A percentile compares a stretch with the other conserved stretches of the same genome.
These are phyloP conservation scores for Rhizopogon hawkerae DNA, from an alignment of 1,284 basidiomycete species.

Conservation along the genomic window DNA sequence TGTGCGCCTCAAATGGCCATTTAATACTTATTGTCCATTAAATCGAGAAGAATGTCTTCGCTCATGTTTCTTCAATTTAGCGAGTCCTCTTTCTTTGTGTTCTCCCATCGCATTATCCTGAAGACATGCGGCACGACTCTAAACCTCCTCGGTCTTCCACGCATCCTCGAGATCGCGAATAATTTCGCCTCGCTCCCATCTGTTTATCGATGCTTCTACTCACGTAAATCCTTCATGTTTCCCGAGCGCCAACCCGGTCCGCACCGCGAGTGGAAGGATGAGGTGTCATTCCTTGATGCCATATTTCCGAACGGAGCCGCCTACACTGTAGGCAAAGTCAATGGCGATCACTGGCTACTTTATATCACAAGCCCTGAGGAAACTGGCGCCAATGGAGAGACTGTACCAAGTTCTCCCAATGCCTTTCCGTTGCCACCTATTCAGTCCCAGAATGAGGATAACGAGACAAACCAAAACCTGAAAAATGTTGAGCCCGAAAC, in stretches of 20 bases:
- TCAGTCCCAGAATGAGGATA: slow-evolving; percentile 7
- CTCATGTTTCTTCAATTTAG: slow-evolving; percentile 35
- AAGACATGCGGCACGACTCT: slow-evolving; percentile 99
- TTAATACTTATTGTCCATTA: background rate
- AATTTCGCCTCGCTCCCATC: slow-evolving; percentile 66
- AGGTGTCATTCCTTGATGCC: slow-evolving; percentile 86
- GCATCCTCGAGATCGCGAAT: slow-evolving; percentile 85
- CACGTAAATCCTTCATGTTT: slow-evolving; percentile 99
- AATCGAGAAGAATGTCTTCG: background rate
- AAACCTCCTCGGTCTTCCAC: slow-evolving; percentile 88
- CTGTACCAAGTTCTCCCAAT: slow-evolving; percentile 17
- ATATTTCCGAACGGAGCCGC: slow-evolving; percentile 86
- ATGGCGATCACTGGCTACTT: slow-evolving; percentile 97
- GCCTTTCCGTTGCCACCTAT: slow-evolving; percentile 10
- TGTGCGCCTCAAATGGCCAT: background rate
- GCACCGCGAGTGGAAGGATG: slow-evolving; percentile 91
- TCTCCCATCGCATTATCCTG: slow-evolving; percentile 91
- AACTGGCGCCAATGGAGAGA: slow-evolving; percentile 25
- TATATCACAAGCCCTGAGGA: slow-evolving; percentile 73
- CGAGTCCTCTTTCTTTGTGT: slow-evolving; percentile 97
- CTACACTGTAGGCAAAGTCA: slow-evolving; percentile 96
- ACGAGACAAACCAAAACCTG: slow-evolving; percentile 7
- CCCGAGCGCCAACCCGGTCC: slow-evolving; percentile 93
- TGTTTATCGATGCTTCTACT: slow-evolving; percentile 93
- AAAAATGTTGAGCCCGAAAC: slow-evolving; percentile 12